These are phyloP conservation scores for Talaromyces sp. DNA, from an alignment of 2,329 filamentous ascomycete genomes.

Conservation along the genomic window DNA sequence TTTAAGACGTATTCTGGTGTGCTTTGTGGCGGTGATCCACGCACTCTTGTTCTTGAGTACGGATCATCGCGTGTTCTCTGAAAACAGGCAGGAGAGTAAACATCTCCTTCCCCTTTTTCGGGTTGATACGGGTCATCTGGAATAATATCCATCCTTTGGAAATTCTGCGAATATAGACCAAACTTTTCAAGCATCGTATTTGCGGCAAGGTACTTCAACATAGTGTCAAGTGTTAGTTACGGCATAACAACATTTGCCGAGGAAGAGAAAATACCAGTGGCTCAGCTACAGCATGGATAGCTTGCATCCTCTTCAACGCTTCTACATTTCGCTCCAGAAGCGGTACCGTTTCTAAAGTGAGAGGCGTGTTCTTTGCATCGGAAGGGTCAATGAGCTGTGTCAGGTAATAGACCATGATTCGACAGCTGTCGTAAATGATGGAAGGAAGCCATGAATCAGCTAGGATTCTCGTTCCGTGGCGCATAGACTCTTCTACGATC, in stretches of 20 bases:
- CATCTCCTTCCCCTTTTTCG: neutral
- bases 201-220: too few relatives aligned
- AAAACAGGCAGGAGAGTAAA: neutral
- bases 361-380: neutral
- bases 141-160: too few relatives aligned
- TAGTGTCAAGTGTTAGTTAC: too few relatives aligned
- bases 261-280: too few relatives aligned
- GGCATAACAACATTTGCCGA: too few relatives aligned
- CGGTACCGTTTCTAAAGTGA: neutral
- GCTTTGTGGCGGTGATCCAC: neutral
- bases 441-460: neutral
- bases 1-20: neutral
- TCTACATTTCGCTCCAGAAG: neutral
- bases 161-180: too few relatives aligned
- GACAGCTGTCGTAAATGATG: neutral
- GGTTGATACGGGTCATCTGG: too few relatives aligned
- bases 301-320: neutral
- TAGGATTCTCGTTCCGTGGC: neutral
- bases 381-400: neutral
- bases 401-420: neutral
- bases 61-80: neutral
- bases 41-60: neutral
- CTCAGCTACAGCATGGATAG: neutral
- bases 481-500: neutral
- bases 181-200: too few relatives aligned